These are phyloP conservation scores for Blastocystis sp. DNA, from an alignment of 352 stramenopile species.

Conservation along the genomic window DNA sequence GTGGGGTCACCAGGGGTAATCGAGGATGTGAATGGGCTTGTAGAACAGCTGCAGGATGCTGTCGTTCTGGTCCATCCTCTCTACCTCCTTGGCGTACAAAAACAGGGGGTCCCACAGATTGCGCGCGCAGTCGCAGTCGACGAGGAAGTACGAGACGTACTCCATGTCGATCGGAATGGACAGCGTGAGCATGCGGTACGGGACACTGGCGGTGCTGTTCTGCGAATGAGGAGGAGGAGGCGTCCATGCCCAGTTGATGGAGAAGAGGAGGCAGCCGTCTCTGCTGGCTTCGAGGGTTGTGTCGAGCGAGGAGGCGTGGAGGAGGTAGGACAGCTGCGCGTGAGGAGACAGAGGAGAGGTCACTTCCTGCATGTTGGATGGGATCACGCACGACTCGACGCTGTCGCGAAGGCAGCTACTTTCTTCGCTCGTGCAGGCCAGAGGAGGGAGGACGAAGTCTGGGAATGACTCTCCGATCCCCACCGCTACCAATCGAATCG, in stretches of 20 bases:
- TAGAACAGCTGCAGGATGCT: conserved; percentile 51
- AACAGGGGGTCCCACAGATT: conserved; percentile 57
- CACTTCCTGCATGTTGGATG: conserved; percentile 43
- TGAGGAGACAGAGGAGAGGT: background rate
- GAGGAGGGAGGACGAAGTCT: conserved; percentile 7
- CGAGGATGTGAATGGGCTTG: conserved; percentile 38
- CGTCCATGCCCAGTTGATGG: background rate
- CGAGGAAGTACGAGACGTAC: conserved; percentile 41
- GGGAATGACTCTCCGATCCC: background rate
- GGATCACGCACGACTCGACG: conserved; percentile 16
- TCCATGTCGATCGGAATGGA: conserved; percentile 40
- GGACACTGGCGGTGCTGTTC: background rate
- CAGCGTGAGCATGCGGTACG: conserved; percentile 32
- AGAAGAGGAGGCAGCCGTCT: conserved; percentile 37
- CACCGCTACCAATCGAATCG: background rate
- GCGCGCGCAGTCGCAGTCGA: conserved; percentile 4
- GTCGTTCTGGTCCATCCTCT: conserved; percentile 46
- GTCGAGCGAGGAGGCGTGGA: background rate
- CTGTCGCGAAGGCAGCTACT: conserved; percentile 4
- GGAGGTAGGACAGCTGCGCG: conserved; percentile 5
- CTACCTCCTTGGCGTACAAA: conserved; percentile 5
- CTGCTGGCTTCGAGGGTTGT: conserved; percentile 16
- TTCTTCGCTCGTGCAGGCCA: background rate
- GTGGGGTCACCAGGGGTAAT: conserved; percentile 8
- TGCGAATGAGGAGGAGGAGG: background rate